Evolutionary conservation across 345 rosid species (phyloP).

Genomic region (Limnanthes douglasii): DNA sequence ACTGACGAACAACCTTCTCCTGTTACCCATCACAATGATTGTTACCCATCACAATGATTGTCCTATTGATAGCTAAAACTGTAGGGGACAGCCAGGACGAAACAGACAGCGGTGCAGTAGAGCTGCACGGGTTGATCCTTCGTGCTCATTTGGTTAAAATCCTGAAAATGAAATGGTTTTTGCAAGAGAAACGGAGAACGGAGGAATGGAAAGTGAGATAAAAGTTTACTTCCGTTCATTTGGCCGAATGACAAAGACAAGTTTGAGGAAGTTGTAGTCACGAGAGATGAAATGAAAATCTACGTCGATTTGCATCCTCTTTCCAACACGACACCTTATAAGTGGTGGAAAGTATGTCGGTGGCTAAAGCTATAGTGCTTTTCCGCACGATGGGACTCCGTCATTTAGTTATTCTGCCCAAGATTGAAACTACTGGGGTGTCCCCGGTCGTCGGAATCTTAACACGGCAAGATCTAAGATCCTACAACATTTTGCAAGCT

Average conservation of each 20-base stretch:
- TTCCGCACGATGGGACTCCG: slow-evolving; percentile 74
- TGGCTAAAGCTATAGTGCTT: slow-evolving; percentile 80
- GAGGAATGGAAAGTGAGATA: slow-evolving; percentile 79
- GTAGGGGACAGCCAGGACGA: slow-evolving; percentile 73
- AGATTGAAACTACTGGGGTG: slow-evolving; percentile 56
- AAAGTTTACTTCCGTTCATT: slow-evolving; percentile 61
- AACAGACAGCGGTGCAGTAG: slow-evolving; percentile 22
- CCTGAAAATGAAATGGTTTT: slow-evolving; percentile 74
- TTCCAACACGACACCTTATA: slow-evolving; percentile 75
- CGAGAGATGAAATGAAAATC: slow-evolving; percentile 73
- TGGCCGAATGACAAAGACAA: slow-evolving; percentile 56
- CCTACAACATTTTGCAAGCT: slow-evolving; percentile 51
- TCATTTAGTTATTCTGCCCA: slow-evolving; percentile 66
- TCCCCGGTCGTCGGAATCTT: slow-evolving; percentile 60
- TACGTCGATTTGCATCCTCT: slow-evolving; percentile 80
- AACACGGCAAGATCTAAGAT: slow-evolving; percentile 77
- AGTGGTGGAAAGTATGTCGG: slow-evolving; percentile 77
- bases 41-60: too few relatives aligned
- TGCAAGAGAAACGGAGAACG: slow-evolving; percentile 56
- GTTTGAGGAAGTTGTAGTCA: slow-evolving; percentile 52
- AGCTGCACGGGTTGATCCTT: slow-evolving; percentile 61
- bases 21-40: slow-evolving; percentile 86
- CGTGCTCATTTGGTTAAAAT: slow-evolving; percentile 65
- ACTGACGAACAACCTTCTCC: slow-evolving; percentile 78
- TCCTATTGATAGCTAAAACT: slow-evolving; percentile 70